Base-by-base conservation (phyloP, 2,329 filamentous ascomycete genomes). In the Cercospora canescens region DNA sequence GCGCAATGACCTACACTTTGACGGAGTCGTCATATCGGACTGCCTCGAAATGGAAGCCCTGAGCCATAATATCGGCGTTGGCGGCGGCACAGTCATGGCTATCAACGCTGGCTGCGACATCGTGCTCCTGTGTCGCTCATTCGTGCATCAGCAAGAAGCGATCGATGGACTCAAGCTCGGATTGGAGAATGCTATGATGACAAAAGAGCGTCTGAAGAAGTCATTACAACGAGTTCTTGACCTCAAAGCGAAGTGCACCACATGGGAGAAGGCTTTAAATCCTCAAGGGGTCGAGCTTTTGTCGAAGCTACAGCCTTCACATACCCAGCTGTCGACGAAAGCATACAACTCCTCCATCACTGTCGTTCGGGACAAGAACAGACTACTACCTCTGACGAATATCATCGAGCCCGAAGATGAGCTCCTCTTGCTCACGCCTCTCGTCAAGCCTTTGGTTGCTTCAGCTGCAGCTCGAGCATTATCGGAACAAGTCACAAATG, bases 31-130 rank as follows among this genome's bases (percentile, higher is more conserved):
- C 26, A 93, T 98, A 58, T 97, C 94, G 0, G 94, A 98, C 76
- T 98, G 94, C 71, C 81, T 98, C 7, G 94, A 97, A 77, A 98
- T 98, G 94, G 94, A 97, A 75, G 93, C 94, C 0, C 85, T 98
- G 8, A 95, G 93, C 70, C 92, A 96, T 75, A 96, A 97, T 73
- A 95, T 98, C 58, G 94, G 94, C n/a, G 93, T 99, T 18, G 93
- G 94, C 71, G 94, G 95, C 45, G 95, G 95, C 12, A 97, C 94
- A 0, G 93, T 98, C 72, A 97, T 97, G 93, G 95, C 95, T 3
- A 92, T 97, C 59, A 95, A 97, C 77, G 94, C 95, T 34, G 95
- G 95, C 14, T 98, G 95, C 76, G 95, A 99, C 77, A 83, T 98
- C 61, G 88, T 97, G 5, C 86, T 97, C 6, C 86, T 97, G 1